These are phyloP conservation scores for Candida khao-thaluensis DNA, from an alignment of 805 yeast species.

Conservation along the genomic window DNA sequence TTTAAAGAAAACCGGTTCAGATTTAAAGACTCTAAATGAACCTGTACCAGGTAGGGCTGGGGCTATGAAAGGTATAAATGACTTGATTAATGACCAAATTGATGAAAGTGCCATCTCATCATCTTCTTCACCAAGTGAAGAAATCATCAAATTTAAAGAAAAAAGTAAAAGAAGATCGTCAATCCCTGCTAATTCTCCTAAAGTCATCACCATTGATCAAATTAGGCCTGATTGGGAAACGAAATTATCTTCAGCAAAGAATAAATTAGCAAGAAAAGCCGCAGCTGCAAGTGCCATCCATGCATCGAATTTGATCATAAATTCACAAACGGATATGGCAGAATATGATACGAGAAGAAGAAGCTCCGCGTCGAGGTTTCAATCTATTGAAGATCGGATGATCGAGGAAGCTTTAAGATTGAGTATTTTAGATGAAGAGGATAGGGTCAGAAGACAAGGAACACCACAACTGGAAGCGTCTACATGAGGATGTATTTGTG, in stretches of 20 bases:
- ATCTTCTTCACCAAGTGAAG: slow-evolving; percentile 10
- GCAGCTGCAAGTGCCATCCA: slow-evolving; percentile 95
- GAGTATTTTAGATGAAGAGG: slow-evolving; percentile 69
- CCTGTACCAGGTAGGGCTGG: not conserved
- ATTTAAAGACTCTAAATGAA: not conserved
- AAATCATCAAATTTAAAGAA: slow-evolving; percentile 1
- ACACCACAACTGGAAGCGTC: slow-evolving; percentile 9
- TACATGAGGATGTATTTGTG: too few relatives aligned
- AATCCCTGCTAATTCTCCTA: slow-evolving; percentile 63
- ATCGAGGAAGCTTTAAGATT: slow-evolving; percentile 78
- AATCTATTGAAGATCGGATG: slow-evolving; percentile 63
- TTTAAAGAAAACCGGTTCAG: not conserved
- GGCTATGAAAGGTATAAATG: not conserved
- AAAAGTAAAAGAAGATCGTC: slow-evolving; percentile 37
- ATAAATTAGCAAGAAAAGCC: slow-evolving; percentile 76
- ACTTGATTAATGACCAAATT: slow-evolving; percentile 1
- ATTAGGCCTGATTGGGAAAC: slow-evolving; percentile 94
- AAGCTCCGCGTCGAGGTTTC: slow-evolving; percentile 8
- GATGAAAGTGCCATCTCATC: slow-evolving; percentile 12
- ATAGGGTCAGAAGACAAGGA: slow-evolving; percentile 33
- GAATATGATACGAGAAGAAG: slow-evolving; percentile 19
- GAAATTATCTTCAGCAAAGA: slow-evolving; percentile 67
- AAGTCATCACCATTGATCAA: slow-evolving; percentile 74
- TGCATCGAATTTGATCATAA: slow-evolving; percentile 71
- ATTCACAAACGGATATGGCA: slow-evolving; percentile 19